Base-by-base conservation (phyloP, 768 basidiomycete genomes). In the Gymnopilus junonius region DNA sequence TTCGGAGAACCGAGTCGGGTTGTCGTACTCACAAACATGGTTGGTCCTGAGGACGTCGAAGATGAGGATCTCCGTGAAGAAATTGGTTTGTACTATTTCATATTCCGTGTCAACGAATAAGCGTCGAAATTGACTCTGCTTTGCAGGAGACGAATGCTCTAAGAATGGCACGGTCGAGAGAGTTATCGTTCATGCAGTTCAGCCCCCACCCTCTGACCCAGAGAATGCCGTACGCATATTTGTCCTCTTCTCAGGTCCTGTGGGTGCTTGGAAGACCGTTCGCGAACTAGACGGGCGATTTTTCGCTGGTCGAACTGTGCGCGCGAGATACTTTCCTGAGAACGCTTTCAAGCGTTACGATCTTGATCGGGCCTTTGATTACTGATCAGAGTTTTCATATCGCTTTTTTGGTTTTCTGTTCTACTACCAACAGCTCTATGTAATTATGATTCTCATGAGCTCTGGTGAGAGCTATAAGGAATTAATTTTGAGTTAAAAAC, bases 181-280 rank as follows among this genome's bases (percentile, higher is more conserved):
- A 21, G 95, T 97, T 11, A 77, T 95, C 25, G 85, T 97, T 1
- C 95, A 98, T 68, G 77, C 86, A 39, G 85, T 92, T 46, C 80
- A 88, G 42, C 93, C 94, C 2, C 78, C 84, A 1, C 85, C 93
- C 0, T 65, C 75, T 2, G 82, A 89, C 51, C 81, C 86, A 2
- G 88, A 89, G n/a, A 91, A 94, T n/a, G 88, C 90, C 1, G 91
- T 97, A 4, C 89, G 95, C 55, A 90, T 98, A 58, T 99, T 97
- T 72, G 91, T 98, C 15, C 79, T 92, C 56, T 99, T 97, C 70
- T 88, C 89, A 0, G 97, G 96, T 1, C 93, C 93, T 4, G 95
- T 85, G 0, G 97, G 94, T 11, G 97, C 96, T 6, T 99, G 95
- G 96, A 94, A 94, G 76, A 95, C 94, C 0, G 93, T 96, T 2